These are phyloP conservation scores for Byssoonygena ceratinophila DNA, from an alignment of 2,329 filamentous ascomycete species.

Conservation along the genomic window DNA sequence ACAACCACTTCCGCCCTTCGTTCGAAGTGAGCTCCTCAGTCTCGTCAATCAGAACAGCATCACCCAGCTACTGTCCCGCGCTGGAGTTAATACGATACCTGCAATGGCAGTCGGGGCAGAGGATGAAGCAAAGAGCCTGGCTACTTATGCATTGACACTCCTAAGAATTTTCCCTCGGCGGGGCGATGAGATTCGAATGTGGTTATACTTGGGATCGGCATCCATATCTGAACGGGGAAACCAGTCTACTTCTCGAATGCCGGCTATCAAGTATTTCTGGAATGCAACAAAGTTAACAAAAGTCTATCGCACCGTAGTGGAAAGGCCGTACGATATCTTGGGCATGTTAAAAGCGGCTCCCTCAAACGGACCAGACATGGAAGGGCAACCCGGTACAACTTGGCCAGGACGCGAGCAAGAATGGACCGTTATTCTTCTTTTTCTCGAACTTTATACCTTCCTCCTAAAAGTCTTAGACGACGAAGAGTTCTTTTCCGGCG, in stretches of 20 bases:
- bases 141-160: conserved; percentile 76
- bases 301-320: conserved; percentile 48
- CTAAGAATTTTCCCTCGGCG: conserved; percentile 71
- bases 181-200: conserved; percentile 88
- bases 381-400: background rate
- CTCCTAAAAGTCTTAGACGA: conserved; percentile 88
- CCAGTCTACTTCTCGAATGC: conserved; percentile 36
- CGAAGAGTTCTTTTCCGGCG: conserved; percentile 71
- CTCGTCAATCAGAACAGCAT: conserved; percentile 68
- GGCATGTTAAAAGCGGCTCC: conserved; percentile 42
- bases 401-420: conserved; percentile 49
- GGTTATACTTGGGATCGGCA: conserved; percentile 69
- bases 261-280: conserved; percentile 80
- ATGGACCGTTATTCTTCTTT: conserved; percentile 81
- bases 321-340: conserved; percentile 49
- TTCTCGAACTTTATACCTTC: conserved; percentile 89
- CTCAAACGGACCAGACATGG: conserved; percentile 32
- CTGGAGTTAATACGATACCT: conserved; percentile 22
- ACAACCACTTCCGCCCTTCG: conserved; percentile 40
- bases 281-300: conserved; percentile 49
- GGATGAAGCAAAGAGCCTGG: conserved; percentile 60
- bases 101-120: conserved; percentile 30
- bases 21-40: conserved; percentile 56
- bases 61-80: conserved; percentile 47
- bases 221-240: conserved; percentile 28